Conservation (phyloP, 177 flowering plant genomes). For the Vitis hybrid region DNA sequence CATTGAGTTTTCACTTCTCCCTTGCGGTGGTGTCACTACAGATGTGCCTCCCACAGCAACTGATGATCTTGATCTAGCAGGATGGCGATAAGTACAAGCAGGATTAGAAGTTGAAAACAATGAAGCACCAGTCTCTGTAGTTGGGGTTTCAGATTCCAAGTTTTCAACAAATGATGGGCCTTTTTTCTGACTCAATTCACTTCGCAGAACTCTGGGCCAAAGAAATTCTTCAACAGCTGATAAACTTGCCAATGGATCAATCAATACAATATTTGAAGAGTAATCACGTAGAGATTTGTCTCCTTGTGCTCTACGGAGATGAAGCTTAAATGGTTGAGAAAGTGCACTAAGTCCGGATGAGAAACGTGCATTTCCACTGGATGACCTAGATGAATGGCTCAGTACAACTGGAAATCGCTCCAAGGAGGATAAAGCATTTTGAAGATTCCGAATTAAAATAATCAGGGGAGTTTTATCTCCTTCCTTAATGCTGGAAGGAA, state of each 20-base stretch:
- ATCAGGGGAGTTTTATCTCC: conserved; percentile 69
- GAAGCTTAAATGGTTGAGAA: conserved; percentile 92
- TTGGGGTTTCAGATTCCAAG: conserved; percentile 62
- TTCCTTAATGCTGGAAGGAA: conserved; percentile 48
- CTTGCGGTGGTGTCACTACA: conserved; percentile 55
- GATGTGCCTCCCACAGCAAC: conserved; percentile 60
- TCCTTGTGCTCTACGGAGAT: conserved; percentile 88
- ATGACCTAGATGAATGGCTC: conserved; percentile 82
- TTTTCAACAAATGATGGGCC: conserved; percentile 53
- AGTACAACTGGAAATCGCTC: conserved; percentile 95
- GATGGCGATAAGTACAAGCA: conserved; percentile 68
- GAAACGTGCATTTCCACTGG: conserved; percentile 72
- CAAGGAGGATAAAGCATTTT: conserved; percentile 88
- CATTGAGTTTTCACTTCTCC: conserved; percentile 61
- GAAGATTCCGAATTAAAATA: conserved; percentile 86
- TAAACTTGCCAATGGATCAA: conserved; percentile 95
- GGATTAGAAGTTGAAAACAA: conserved; percentile 70
- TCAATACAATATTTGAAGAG: conserved; percentile 88
- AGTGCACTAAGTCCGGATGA: conserved; percentile 92
- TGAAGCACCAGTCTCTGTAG: conserved; percentile 63
- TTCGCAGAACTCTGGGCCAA: conserved; percentile 89
- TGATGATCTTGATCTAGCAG: conserved; percentile 83
- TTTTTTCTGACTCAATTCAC: conserved; percentile 71
- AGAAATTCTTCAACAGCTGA: conserved; percentile 97
- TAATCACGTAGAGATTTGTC: conserved; percentile 96